phyloP scores from a whole-genome alignment of 1,139 yeast species.

The Yamadazyma buinensis region DNA sequence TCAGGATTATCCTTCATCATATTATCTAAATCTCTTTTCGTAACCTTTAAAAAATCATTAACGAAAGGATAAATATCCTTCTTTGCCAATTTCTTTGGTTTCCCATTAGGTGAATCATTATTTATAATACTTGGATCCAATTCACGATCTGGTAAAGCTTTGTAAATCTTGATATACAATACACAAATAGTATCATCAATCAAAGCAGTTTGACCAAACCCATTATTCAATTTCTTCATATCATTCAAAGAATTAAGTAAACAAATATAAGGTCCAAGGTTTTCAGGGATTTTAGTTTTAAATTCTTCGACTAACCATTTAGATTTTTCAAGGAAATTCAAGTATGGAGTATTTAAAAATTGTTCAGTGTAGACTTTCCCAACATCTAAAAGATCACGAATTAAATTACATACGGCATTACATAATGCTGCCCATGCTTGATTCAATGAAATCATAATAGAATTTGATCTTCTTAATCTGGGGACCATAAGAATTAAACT shows the following conservation, averaged over 20 bases:
- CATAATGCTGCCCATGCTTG: constrained; percentile 64
- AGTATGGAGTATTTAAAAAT: constrained; percentile 45
- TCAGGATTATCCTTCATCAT: constrained; percentile 28
- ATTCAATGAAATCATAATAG: constrained; percentile 64
- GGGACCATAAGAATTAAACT: constrained; percentile 59
- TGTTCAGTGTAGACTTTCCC: constrained; percentile 52
- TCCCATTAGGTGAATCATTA: constrained; percentile 30
- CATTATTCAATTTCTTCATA: constrained; percentile 69
- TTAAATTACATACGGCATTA: constrained; percentile 44
- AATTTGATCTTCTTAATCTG: constrained; percentile 69
- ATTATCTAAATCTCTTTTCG: constrained; percentile 29
- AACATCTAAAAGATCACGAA: constrained; percentile 43
- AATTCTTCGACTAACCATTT: constrained; percentile 29
- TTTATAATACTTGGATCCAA: constrained; percentile 1
- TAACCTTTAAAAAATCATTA: constrained; percentile 29
- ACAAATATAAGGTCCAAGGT: constrained; percentile 26
- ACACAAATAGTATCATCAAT: constrained; percentile 74
- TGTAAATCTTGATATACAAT: constrained; percentile 51
- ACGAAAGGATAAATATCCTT: constrained; percentile 43
- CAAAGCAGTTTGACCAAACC: constrained; percentile 75
- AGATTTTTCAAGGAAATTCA: constrained; percentile 42
- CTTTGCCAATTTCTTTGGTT: constrained; percentile 38
- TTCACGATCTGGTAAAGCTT: constrained; percentile 13
- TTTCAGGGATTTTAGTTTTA: constrained; percentile 26
- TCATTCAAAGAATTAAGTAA: constrained; percentile 56